Percentiles rank a stretch among this genome's conserved stretches.
Evolutionary conservation across 2,329 filamentous ascomycete species (phyloP).

Genomic region (Trichoderma sp.): DNA sequence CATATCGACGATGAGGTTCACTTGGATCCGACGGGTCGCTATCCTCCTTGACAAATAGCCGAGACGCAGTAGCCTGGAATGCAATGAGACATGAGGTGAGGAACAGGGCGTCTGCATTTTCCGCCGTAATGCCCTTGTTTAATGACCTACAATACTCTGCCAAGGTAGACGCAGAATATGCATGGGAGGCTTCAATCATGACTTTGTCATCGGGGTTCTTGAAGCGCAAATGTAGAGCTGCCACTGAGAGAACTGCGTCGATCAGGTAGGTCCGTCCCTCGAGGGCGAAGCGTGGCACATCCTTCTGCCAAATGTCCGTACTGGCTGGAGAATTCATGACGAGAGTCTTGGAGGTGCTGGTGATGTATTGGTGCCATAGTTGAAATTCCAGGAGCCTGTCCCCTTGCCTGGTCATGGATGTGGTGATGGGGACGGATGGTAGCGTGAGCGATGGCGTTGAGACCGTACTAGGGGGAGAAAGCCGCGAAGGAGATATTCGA

Average conservation of each 20-base stretch:
- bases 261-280: constrained; percentile 56
- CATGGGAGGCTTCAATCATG: constrained; percentile 60
- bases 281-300: constrained; percentile 61
- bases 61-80: constrained; percentile 62
- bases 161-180: constrained; percentile 62
- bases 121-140: constrained; percentile 53
- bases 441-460: constrained; percentile 19
- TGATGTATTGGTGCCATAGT: constrained; percentile 64
- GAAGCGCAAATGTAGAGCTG: constrained; percentile 60
- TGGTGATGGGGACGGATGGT: constrained; percentile 28
- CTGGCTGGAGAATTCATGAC: constrained; percentile 50
- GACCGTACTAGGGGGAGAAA: constrained; percentile 13
- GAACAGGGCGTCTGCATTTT: constrained; percentile 62
- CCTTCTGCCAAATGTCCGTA: constrained; percentile 57
- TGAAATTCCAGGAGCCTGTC: constrained; percentile 58
- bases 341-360: constrained; percentile 58
- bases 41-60: constrained; percentile 60
- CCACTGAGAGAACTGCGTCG: constrained; percentile 62
- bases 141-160: constrained; percentile 58
- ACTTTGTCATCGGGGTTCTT: constrained; percentile 55
- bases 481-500: constrained; percentile 11
- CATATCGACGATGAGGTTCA: constrained; percentile 46
- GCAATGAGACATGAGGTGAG: constrained; percentile 62
- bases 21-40: constrained; percentile 34
- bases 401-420: constrained; percentile 34